phyloP scores from a whole-genome alignment of 768 basidiomycete species.

The Podaxis sp. region DNA sequence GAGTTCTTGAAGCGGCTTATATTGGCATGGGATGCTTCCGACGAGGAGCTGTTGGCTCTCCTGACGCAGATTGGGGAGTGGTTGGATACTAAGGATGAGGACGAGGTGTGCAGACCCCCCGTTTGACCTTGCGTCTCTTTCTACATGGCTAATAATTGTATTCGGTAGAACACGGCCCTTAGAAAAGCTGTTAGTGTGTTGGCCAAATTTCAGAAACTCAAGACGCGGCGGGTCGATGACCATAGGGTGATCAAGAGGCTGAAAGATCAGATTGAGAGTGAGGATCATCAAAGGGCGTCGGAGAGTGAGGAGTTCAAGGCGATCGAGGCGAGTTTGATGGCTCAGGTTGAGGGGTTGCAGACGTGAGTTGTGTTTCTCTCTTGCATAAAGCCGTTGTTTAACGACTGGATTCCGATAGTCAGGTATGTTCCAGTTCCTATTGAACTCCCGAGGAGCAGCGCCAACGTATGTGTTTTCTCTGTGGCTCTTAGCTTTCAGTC shows the following conservation, averaged over 20 bases:
- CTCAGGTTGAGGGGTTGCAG: slow-evolving; percentile 28
- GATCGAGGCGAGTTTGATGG: slow-evolving; percentile 31
- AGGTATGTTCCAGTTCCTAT: background rate
- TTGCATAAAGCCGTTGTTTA: background rate
- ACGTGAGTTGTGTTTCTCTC: slow-evolving; percentile 17
- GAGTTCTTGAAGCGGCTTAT: slow-evolving; percentile 34
- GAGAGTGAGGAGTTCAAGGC: slow-evolving; percentile 31
- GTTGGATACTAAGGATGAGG: slow-evolving; percentile 37
- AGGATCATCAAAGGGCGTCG: slow-evolving; percentile 22
- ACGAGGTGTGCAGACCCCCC: slow-evolving; percentile 28
- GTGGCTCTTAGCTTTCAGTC: background rate
- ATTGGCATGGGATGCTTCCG: slow-evolving; percentile 35
- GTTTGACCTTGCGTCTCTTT: slow-evolving; percentile 1
- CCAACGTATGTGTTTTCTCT: background rate
- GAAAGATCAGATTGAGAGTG: slow-evolving; percentile 24
- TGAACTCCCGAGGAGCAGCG: background rate
- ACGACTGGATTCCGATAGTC: background rate
- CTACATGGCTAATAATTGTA: background rate
- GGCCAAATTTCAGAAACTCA: slow-evolving; percentile 33
- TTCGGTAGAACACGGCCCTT: slow-evolving; percentile 19
- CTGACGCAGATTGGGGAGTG: slow-evolving; percentile 47
- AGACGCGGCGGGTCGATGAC: slow-evolving; percentile 28
- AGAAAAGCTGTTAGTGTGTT: slow-evolving; percentile 33
- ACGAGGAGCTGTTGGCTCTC: slow-evolving; percentile 30
- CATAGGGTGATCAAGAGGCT: slow-evolving; percentile 25